Evolutionary conservation across 495 filamentous ascomycete genomes (phyloP), one percentile per base, ranked within the genome.

Genomic region (Apiosordaria backusii): DNA sequence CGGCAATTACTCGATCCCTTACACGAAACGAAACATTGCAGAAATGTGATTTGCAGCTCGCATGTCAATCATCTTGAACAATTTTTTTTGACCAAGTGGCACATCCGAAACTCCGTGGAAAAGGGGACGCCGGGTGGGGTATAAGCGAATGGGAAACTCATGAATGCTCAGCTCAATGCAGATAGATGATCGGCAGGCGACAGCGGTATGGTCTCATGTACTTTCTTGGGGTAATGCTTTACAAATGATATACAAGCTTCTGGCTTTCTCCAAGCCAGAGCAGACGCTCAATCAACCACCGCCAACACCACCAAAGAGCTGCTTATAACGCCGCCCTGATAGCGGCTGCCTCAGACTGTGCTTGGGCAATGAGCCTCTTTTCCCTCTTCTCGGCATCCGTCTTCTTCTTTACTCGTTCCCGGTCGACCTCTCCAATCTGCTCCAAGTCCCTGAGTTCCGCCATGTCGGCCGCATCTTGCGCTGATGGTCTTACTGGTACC

Each of bases 351-450:
- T 78, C 74, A 54, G 62, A 68, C 58, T 69, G 70, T 10, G 74
- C 74, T 64, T 69, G 65, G 18, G 69, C 73, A 35, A 81, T 63
- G 67, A 79, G 71, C 6, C 70, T 71, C 80, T 88, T 82, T 75
- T 91, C 87, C 72, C 84, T 81, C 82, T 83, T 87, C 74, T 81
- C 81, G 72, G 86, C 83, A 66, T 88, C 88, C 69, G 85, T 79
- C 71, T 81, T 81, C 78, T 87, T 90, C 68, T 78, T 79, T 71
- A 85, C 83, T 65, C 83, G 82, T 70, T 85, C 84, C 54, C 82
- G 77, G 77, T 92, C 89, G 64, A 80, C 70, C 25, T 80, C 77
- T 50, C 81, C 81, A 62, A 75, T 78, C 68, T 77, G 78, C 52
- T 76, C 71, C 70, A 88, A 79, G 64, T 86, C 85, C 65, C 87